A percentile compares a stretch with the other conserved stretches of the same genome.
phyloP scores from a whole-genome alignment of 2,329 filamentous ascomycete genomes.

The Fusarium beomiforme region DNA sequence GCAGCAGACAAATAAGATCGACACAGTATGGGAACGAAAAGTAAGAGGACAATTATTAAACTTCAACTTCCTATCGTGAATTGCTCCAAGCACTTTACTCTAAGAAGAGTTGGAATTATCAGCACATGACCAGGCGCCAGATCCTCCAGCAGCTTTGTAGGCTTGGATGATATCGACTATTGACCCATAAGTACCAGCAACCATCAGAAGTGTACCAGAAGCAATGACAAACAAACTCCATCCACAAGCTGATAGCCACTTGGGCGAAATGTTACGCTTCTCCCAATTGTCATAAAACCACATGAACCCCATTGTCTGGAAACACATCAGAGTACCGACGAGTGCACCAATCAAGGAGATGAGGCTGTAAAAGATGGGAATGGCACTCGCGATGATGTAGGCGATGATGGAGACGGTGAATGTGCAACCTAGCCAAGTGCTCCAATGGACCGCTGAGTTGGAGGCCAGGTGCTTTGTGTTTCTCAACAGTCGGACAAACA shows the following conservation, averaged over 20 bases:
- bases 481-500: slow-evolving; percentile 33
- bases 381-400: slow-evolving; percentile 41
- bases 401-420: slow-evolving; percentile 36
- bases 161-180: slow-evolving; percentile 48
- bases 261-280: slow-evolving; percentile 1
- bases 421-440: slow-evolving; percentile 45
- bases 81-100: neutral
- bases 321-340: slow-evolving; percentile 44
- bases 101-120: slow-evolving; percentile 52
- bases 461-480: slow-evolving; percentile 44
- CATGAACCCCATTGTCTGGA: slow-evolving; percentile 45
- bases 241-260: slow-evolving; percentile 1
- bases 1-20: neutral
- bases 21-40: too few species aligned
- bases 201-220: slow-evolving; percentile 50
- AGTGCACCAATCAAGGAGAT: slow-evolving; percentile 45
- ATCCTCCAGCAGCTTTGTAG: slow-evolving; percentile 50
- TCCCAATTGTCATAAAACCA: slow-evolving; percentile 46
- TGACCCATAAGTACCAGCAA: slow-evolving; percentile 58
- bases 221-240: slow-evolving; percentile 21
- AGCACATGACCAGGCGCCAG: slow-evolving; percentile 53
- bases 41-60: too few species aligned
- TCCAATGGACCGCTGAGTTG: slow-evolving; percentile 45
- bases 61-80: neutral
- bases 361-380: slow-evolving; percentile 40